A percentile compares a stretch with the other conserved stretches of the same genome.
Evolutionary conservation across 192 early-diverging fungal species (phyloP).

Genomic region (Coemansia sp.): DNA sequence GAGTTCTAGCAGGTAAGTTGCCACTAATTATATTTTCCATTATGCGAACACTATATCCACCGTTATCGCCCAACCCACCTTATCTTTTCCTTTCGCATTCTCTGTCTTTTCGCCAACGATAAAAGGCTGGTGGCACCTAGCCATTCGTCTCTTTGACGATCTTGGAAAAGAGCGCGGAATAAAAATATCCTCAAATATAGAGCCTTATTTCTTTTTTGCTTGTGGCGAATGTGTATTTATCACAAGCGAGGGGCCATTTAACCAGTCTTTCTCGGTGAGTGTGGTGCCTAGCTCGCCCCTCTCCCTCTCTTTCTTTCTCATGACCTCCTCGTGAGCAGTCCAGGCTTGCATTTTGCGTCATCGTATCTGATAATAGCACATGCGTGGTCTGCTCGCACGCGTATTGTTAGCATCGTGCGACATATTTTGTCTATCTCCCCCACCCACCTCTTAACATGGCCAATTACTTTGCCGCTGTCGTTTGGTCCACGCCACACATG

Average conservation of each 20-base stretch:
- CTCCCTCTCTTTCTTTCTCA: no score
- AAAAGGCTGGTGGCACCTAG: no score
- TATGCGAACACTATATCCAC: background rate
- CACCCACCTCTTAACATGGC: no score
- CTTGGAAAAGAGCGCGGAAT: background rate
- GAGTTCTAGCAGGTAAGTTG: background rate
- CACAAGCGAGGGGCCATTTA: no score
- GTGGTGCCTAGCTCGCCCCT: no score
- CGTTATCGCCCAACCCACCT: background rate
- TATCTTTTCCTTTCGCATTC: background rate
- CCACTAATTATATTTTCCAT: no score
- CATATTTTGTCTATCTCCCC: background rate
- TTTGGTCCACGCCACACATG: slow-evolving; percentile 8
- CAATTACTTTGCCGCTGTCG: background rate
- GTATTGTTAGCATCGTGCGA: background rate
- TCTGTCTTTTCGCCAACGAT: background rate
- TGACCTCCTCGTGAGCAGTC: background rate
- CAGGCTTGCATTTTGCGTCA: background rate
- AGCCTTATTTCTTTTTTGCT: no score
- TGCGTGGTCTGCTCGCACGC: background rate
- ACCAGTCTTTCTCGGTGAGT: no score
- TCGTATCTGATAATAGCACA: background rate
- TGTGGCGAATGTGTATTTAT: no score
- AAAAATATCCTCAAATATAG: background rate
- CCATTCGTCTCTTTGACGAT: no score